Evolutionary conservation across 2,329 filamentous ascomycete species (phyloP).

Genomic region (Penicillium sp.): DNA sequence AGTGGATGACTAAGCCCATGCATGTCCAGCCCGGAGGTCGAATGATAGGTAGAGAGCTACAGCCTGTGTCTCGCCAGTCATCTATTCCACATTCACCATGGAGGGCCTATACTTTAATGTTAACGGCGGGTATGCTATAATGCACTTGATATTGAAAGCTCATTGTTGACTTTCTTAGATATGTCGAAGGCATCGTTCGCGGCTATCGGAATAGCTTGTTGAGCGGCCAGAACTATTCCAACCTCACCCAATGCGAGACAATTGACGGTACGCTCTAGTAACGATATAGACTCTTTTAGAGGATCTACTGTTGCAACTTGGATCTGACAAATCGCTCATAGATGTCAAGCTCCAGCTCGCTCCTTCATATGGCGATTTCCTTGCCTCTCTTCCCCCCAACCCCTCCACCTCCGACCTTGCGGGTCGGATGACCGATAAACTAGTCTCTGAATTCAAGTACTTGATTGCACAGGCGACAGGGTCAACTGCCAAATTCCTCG

Average conservation of each 20-base stretch:
- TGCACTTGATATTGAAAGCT: background rate
- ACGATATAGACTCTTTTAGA: background rate
- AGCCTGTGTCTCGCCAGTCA: conserved; percentile 21
- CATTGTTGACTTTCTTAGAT: conserved; percentile 55
- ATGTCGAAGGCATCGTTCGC: conserved; percentile 94
- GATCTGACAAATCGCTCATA: conserved; percentile 40
- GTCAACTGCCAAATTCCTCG: conserved; percentile 90
- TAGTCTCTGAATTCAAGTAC: conserved; percentile 96
- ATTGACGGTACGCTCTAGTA: conserved; percentile 69
- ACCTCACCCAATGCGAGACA: conserved; percentile 95
- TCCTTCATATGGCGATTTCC: conserved; percentile 95
- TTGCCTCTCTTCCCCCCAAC: conserved; percentile 88
- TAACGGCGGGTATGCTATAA: conserved; percentile 73
- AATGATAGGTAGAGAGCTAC: conserved; percentile 15
- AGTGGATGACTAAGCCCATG: conserved; percentile 33
- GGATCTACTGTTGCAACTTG: background rate
- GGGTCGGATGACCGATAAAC: conserved; percentile 93
- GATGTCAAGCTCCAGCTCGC: conserved; percentile 97
- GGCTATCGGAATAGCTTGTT: conserved; percentile 94
- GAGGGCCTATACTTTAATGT: conserved; percentile 94
- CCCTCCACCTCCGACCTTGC: conserved; percentile 94
- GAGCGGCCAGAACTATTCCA: conserved; percentile 86
- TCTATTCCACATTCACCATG: conserved; percentile 54
- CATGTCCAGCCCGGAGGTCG: conserved; percentile 11
- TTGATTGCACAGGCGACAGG: conserved; percentile 91